Conservation (phyloP, 148 eudicot genomes). For the Diospyros kaki region DNA sequence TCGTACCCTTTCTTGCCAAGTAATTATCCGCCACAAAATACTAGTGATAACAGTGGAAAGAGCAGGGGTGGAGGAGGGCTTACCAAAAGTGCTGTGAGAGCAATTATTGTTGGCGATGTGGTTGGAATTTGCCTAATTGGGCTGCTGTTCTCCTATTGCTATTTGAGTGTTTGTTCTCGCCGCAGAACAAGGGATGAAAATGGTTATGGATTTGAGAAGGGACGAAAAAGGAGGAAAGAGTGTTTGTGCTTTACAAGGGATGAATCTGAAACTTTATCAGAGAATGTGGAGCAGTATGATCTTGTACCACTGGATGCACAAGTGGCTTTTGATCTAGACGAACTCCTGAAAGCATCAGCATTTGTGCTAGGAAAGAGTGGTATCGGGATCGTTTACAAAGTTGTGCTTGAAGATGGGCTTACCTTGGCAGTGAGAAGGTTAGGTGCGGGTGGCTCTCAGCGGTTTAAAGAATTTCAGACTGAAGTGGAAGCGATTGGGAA, state of each 20-base stretch:
- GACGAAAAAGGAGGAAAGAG: slow-evolving; percentile 49
- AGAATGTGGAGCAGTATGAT: slow-evolving; percentile 79
- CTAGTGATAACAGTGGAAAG: slow-evolving; percentile 26
- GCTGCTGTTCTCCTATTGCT: slow-evolving; percentile 78
- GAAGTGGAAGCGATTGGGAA: slow-evolving; percentile 97
- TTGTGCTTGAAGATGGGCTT: slow-evolving; percentile 88
- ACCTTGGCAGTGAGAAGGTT: slow-evolving; percentile 88
- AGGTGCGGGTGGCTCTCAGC: slow-evolving; percentile 95
- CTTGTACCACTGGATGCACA: slow-evolving; percentile 70
- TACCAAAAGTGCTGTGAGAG: slow-evolving; percentile 54
- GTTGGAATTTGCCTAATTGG: slow-evolving; percentile 87
- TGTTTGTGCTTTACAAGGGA: slow-evolving; percentile 85
- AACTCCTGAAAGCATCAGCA: slow-evolving; percentile 96
- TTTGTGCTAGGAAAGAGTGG: slow-evolving; percentile 95
- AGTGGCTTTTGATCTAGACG: slow-evolving; percentile 79
- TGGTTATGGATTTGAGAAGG: slow-evolving; percentile 35
- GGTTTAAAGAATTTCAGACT: slow-evolving; percentile 87
- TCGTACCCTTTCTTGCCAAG: slow-evolving; percentile 70
- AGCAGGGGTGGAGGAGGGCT: slow-evolving; percentile 46
- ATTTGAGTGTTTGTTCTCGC: slow-evolving; percentile 53
- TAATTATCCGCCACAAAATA: slow-evolving; percentile 37
- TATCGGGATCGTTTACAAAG: slow-evolving; percentile 93
- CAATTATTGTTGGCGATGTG: slow-evolving; percentile 66
- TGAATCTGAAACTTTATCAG: slow-evolving; percentile 80
- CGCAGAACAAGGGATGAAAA: slow-evolving; percentile 39